Evolutionary conservation across 148 eudicot genomes (phyloP).

Genomic region (Drosera capensis): DNA sequence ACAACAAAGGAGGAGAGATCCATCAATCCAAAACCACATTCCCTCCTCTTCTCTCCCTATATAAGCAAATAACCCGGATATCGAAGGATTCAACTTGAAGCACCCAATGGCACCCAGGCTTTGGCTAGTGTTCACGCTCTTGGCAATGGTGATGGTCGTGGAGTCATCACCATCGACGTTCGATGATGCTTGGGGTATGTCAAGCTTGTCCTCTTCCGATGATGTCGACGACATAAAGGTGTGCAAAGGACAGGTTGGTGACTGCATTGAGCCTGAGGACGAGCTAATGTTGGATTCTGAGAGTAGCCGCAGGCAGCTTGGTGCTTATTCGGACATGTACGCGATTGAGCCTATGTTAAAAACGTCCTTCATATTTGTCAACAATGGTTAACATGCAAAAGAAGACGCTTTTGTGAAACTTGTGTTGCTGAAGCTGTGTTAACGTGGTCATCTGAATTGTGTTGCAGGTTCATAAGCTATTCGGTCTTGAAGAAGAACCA

Average conservation of each 20-base stretch:
- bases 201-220: slow-evolving; percentile 1
- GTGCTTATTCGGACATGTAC: background rate
- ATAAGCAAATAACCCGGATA: background rate
- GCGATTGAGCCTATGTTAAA: background rate
- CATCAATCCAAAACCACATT: background rate
- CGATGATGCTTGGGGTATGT: slow-evolving; percentile 11
- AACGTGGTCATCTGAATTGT: background rate
- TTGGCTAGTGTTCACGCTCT: slow-evolving; percentile 7
- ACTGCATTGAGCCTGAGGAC: slow-evolving; percentile 18
- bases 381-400: background rate
- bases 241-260: slow-evolving; percentile 18
- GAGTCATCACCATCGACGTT: slow-evolving; percentile 7
- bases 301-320: slow-evolving; percentile 13
- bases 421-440: too few relatives aligned
- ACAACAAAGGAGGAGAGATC: background rate
- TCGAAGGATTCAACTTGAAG: background rate
- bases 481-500: slow-evolving; percentile 20
- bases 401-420: background rate
- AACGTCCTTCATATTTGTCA: background rate
- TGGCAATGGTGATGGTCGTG: slow-evolving; percentile 12
- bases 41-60: slow-evolving; percentile 2
- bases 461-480: slow-evolving; percentile 17
- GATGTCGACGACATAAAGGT: slow-evolving; percentile 2
- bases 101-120: slow-evolving; percentile 14
- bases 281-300: slow-evolving; percentile 18